Base-by-base conservation (phyloP, 257 asterid genomes). In the Solanum chiquidenum region DNA sequence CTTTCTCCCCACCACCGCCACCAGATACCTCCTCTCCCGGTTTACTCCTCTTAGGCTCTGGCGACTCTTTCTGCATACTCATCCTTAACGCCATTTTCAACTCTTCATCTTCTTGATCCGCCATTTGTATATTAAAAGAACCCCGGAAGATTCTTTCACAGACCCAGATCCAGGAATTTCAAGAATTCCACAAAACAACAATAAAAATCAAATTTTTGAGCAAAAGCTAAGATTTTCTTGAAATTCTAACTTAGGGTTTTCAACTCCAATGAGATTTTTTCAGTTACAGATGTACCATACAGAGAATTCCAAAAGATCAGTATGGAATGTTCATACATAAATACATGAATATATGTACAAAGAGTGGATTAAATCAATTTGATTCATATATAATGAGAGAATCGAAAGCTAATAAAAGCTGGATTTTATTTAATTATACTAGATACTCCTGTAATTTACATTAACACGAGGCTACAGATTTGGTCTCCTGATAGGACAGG, bases 31-130 rank as follows among this genome's bases (percentile, higher is more conserved):
- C 89, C 87, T 94, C 98, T 89, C 92, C 91, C 20, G 98, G 93
- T 88, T 93, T 96, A 90, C 99, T 95, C 94, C 99, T 89, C 94
- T 97, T 97, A 42, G 98, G 96, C 92, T 95, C 99, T 44, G 99
- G 99, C 25, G 99, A 92, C 85, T 95, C 98, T 88, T 91, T 89
- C 92, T 92, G 95, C 94, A 88, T 93, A 90, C 97, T 91, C 95
- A 92, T 90, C 89, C 95, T 89, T 92, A 89, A 86, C 73, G 95
- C 97, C 94, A 90, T 92, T 92, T 92, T 91, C 93, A 93, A 89
- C 9, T 94, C 98, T 87, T 92, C 98, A 34, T 93, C 96, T 87
- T 94, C 98, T 86, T 95, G 99, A 93, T 93, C 94, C 88, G 90
- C 95, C 98, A 95, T 93, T 74, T 13, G 52, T 82, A 44, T 75